Percentiles rank a stretch among this genome's conserved stretches.
Evolutionary conservation across 2,329 filamentous ascomycete genomes (phyloP).

Genomic region (Ilyonectria destructans): DNA sequence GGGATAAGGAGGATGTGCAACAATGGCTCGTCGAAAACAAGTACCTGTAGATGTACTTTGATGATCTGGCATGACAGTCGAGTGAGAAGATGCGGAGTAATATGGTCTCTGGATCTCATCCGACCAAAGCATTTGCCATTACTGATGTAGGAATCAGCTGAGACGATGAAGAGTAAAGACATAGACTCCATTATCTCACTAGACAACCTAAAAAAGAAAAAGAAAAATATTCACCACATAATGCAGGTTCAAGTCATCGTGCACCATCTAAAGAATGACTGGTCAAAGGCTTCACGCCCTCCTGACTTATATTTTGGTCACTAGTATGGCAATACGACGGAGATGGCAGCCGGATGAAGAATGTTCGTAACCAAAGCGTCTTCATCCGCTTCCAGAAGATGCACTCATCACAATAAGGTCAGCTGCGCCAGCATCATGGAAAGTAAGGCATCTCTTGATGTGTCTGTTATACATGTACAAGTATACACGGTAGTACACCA

Average conservation of each 20-base stretch:
- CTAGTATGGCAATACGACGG: too few relatives aligned
- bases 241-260: neutral
- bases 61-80: neutral
- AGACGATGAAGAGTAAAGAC: neutral
- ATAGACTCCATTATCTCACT: neutral
- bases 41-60: conserved; percentile 41
- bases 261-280: too few relatives aligned
- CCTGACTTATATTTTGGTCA: neutral
- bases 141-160: neutral
- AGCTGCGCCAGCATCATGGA: neutral
- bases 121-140: neutral
- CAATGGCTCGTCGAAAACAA: conserved; percentile 64
- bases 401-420: neutral
- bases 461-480: conserved; percentile 53
- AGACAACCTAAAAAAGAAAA: neutral
- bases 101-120: neutral
- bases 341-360: neutral
- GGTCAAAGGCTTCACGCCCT: too few relatives aligned
- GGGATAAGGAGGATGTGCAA: conserved; percentile 80
- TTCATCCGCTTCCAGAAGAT: neutral
- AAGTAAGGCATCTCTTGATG: conserved; percentile 43
- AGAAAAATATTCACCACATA: neutral
- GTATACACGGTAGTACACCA: conserved; percentile 50
- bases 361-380: neutral
- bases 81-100: neutral